Base-by-base conservation (phyloP, 2,329 filamentous ascomycete genomes). In the Beauveria pseudobassiana region DNA sequence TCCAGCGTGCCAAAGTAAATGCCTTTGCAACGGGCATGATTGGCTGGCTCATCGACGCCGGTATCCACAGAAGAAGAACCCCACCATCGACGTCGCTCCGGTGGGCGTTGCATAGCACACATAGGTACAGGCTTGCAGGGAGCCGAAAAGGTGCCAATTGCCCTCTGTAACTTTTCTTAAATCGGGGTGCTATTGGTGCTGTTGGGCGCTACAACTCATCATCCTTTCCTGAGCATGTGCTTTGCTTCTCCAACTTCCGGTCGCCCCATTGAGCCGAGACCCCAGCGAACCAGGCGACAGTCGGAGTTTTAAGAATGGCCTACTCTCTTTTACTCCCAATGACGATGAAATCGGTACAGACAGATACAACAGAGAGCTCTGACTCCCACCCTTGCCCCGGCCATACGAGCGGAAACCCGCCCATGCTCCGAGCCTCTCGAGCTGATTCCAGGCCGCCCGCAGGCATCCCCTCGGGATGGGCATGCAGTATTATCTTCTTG, bases 221-320 rank as follows among this genome's bases (percentile, higher is more conserved):
- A 16, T 26, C 8, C 51, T 16, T 42, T 9, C 22, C 43, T 22
- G 26, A 50, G 60, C 60, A 62, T 62, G 60, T 62, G 60, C 60
- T 62, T 49, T 24, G 4, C 5, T 46, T 61, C 50, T 61, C 43
- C 43, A 50, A 38, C 46, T 58, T 62, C 46, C 53, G 20, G 60
- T 62, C 54, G 48, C 53, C 60, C 60, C 34, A n/a, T 62, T 62
- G 46, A 62, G 60, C 60, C 60, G 60, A 62, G 53, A 51, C 28
- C 28, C 43, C 26, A 28, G 28, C 30, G 14, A 18, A n/a, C 46
- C 22, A 59, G 22, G 49, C 51, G 38, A 46, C 60, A 40, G 30
- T 48, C 52, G 48, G 53, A 34, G 46, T 48, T 50, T 54, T 54
- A 43, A 18, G 22, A 30, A n/a, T 5, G 26, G 18, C 12, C 20